A percentile compares a stretch with the other conserved stretches of the same genome.
Evolutionary conservation across 169 alveolate genomes (phyloP).

Genomic region (Ichthyophthirius multifiliis): DNA sequence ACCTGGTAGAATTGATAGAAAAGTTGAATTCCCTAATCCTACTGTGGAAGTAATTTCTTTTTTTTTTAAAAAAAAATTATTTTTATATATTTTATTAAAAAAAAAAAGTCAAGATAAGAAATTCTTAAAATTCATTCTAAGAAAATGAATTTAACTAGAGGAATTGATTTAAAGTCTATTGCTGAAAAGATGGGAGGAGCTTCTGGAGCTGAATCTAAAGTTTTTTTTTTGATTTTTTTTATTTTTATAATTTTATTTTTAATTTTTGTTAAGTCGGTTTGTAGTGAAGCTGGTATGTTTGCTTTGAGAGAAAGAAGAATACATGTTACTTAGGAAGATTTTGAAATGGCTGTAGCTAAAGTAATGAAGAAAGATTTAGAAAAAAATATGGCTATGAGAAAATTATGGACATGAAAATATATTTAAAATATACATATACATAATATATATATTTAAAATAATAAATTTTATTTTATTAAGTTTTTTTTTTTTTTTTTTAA

Average conservation of each 20-base stretch:
- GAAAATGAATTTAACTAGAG: conserved; percentile 96
- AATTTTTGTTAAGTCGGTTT: conserved; percentile 89
- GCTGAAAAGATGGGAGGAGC: conserved; percentile 95
- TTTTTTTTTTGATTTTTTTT: not conserved
- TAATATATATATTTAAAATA: not conserved
- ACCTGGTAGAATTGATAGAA: conserved; percentile 96
- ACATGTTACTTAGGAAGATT: conserved; percentile 98
- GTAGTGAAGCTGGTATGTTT: conserved; percentile 99
- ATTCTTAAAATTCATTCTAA: conserved; percentile 96
- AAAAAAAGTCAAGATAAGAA: conserved; percentile 83
- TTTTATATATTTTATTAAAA: conserved; percentile 81
- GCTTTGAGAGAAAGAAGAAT: conserved; percentile 99
- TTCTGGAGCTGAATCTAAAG: conserved; percentile 98
- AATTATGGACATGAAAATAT: conserved; percentile 85
- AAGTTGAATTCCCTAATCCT: conserved; percentile 96
- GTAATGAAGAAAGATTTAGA: conserved; percentile 95
- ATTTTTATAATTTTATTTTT: not conserved
- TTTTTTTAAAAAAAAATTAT: conserved; percentile 21
- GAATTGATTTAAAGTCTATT: conserved; percentile 94
- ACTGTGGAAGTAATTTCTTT: conserved; percentile 59
- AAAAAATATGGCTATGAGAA: conserved; percentile 87
- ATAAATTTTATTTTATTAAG: too few relatives aligned
- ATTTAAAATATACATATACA: not conserved
- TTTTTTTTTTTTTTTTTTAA: too few relatives aligned
- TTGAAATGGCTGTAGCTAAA: conserved; percentile 95